Evolutionary conservation across 2,329 filamentous ascomycete genomes (phyloP), one percentile per base, ranked within the genome.

Genomic region (Apiospora saccharicola): DNA sequence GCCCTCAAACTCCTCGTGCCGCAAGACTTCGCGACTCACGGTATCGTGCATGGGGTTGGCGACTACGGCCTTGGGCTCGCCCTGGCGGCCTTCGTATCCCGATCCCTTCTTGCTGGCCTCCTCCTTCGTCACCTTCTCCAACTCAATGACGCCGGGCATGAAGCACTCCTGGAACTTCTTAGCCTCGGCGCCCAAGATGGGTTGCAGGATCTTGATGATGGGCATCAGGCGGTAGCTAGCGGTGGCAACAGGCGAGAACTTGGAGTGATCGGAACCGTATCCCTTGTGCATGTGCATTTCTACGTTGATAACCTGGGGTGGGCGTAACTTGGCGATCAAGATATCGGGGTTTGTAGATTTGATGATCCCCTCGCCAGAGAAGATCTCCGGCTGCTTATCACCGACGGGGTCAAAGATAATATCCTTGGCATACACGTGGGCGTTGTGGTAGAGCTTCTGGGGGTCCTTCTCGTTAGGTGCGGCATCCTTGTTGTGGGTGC

Each of bases 211-310:
- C 75, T 89, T 88, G 82, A 99, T 98, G 76, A 92, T 92, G 10
- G 96, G 96, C 80, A 99, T 85, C 26, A 99, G 89, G 69, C 96
- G 91, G 85, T 99, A 99, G 34, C 93, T 94, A 3, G 96, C 96
- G 1, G 96, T 98, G 3, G 96, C 95, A 47, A 98, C 96, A 67
- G 96, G 96, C 0, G 94, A 98, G 86, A 96, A 99, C 84, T 99
- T 99, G 77, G 96, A 93, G 82, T 99, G 96, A 83, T 99, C 96
- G 75, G 92, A 91, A 68, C 96, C 96, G 76, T 97, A 91, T 73
- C 97, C 96, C 85, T 98, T 97, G 85, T 97, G 91, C 85, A 96
- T 96, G 86, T 98, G 95, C 89, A 97, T 93, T 76, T 93, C 91
- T 74, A 98, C 86, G 79, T 94, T 89, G 78, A 99, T 94, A 77